A percentile compares a stretch with the other conserved stretches of the same genome.
These are phyloP conservation scores for Crithidia sp. DNA, from an alignment of 208 protist genomes.

Conservation along the genomic window DNA sequence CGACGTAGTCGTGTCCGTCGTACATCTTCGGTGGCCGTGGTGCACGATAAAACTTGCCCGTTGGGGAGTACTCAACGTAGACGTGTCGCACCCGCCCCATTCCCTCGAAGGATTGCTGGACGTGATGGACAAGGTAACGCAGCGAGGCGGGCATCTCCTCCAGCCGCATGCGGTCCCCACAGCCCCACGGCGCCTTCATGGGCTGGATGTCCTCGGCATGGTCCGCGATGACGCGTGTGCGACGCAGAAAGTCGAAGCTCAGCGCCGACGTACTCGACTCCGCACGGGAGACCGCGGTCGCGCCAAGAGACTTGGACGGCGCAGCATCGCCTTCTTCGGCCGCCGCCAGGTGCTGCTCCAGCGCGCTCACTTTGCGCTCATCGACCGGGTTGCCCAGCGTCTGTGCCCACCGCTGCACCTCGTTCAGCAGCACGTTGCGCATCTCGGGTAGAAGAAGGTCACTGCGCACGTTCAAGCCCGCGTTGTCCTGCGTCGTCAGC, in stretches of 20 bases:
- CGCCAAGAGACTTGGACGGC: too few relatives aligned
- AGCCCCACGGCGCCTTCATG: conserved; percentile 87
- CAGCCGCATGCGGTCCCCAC: conserved; percentile 65
- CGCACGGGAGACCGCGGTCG: too few relatives aligned
- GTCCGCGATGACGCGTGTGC: conserved; percentile 72
- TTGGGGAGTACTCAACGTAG: conserved; percentile 87
- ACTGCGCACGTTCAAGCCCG: conserved; percentile 52
- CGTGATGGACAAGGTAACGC: conserved; percentile 61
- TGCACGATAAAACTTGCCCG: conserved; percentile 64
- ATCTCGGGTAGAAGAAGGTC: conserved; percentile 44
- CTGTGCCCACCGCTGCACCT: conserved; percentile 59
- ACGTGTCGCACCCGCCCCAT: conserved; percentile 84
- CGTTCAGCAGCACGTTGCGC: conserved; percentile 59
- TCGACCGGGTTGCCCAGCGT: conserved; percentile 64
- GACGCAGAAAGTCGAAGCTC: conserved; percentile 41
- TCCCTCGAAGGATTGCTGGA: conserved; percentile 46
- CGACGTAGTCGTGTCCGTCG: conserved; percentile 91
- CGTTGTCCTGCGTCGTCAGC: conserved; percentile 61
- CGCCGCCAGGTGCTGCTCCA: conserved; percentile 19
- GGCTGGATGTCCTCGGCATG: conserved; percentile 83
- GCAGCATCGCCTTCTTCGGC: background rate
- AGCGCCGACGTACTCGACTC: background rate
- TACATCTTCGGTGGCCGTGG: conserved; percentile 67
- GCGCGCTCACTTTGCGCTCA: conserved; percentile 42
- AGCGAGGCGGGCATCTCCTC: conserved; percentile 72